phyloP scores from a whole-genome alignment of 139 green algal species.

The Edaphochlamys debaryana region DNA sequence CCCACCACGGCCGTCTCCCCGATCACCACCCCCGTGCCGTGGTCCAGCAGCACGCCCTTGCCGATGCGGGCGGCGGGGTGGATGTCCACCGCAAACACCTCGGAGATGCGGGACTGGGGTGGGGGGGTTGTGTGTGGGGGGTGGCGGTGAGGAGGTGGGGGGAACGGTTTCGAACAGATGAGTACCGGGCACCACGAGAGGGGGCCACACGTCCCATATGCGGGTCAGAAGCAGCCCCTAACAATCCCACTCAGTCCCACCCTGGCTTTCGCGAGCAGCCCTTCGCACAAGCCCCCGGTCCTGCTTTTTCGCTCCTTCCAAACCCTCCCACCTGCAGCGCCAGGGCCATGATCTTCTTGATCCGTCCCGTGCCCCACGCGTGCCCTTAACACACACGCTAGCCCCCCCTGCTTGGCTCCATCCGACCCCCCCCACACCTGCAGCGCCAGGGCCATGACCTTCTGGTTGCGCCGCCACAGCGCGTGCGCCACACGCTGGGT shows the following conservation, averaged over 20 bases:
- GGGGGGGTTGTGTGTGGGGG: no score
- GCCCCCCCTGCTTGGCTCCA: no score
- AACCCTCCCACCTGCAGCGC: constrained; percentile 71
- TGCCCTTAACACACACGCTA: no score
- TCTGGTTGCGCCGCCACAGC: constrained; percentile 84
- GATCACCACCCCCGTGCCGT: constrained; percentile 95
- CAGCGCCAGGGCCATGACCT: constrained; percentile 85
- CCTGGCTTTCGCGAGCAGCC: no score
- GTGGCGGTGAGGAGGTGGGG: neutral
- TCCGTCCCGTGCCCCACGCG: no score
- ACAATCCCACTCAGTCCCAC: no score
- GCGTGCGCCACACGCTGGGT: constrained; percentile 91
- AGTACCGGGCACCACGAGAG: neutral
- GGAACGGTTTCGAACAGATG: no score
- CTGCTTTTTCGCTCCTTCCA: no score
- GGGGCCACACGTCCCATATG: no score
- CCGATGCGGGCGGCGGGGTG: constrained; percentile 96
- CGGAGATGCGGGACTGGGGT: constrained; percentile 49
- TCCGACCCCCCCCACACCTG: constrained; percentile 55
- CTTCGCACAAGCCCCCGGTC: no score
- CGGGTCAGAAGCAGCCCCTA: no score
- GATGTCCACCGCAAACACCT: constrained; percentile 95
- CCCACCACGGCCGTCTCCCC: constrained; percentile 92
- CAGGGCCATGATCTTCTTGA: constrained; percentile 83
- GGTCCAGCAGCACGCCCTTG: constrained; percentile 94